Conservation (phyloP, 2,329 filamentous ascomycete genomes). For the Talaromyces sp. region DNA sequence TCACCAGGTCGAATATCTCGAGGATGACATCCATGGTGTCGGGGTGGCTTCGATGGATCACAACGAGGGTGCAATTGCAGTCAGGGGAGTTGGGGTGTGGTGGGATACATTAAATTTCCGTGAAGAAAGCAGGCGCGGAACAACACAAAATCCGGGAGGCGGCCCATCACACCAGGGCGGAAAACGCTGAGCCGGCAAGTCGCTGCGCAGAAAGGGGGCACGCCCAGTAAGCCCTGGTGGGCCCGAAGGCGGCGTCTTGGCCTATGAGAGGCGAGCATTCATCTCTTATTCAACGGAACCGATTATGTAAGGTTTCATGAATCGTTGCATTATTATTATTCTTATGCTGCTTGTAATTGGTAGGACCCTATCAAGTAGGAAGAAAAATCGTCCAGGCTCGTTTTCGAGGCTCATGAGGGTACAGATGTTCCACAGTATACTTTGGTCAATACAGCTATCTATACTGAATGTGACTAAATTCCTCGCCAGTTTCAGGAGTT, state of each 20-base stretch:
- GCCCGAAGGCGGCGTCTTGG: too few relatives aligned
- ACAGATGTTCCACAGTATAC: neutral
- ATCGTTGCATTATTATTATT: neutral
- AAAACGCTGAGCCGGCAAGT: conserved; percentile 3
- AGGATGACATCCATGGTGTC: conserved; percentile 85
- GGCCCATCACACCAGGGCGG: conserved; percentile 12
- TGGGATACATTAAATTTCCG: neutral
- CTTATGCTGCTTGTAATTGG: too few relatives aligned
- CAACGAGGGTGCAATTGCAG: neutral
- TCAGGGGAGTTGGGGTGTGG: neutral
- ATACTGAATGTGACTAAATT: neutral
- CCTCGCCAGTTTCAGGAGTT: too few relatives aligned
- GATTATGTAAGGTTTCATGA: neutral
- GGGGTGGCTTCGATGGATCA: neutral
- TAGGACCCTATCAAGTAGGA: too few relatives aligned
- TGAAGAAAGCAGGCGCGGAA: neutral
- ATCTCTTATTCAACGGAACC: neutral
- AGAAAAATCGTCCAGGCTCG: neutral
- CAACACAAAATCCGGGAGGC: neutral
- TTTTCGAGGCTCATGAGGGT: neutral
- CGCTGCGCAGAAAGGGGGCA: neutral
- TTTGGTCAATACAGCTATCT: too few relatives aligned
- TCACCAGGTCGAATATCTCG: conserved; percentile 73
- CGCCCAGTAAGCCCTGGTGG: neutral
- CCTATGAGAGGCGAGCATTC: neutral